These are phyloP conservation scores for Ogataea minuta DNA, from an alignment of 805 yeast genomes.

Conservation along the genomic window DNA sequence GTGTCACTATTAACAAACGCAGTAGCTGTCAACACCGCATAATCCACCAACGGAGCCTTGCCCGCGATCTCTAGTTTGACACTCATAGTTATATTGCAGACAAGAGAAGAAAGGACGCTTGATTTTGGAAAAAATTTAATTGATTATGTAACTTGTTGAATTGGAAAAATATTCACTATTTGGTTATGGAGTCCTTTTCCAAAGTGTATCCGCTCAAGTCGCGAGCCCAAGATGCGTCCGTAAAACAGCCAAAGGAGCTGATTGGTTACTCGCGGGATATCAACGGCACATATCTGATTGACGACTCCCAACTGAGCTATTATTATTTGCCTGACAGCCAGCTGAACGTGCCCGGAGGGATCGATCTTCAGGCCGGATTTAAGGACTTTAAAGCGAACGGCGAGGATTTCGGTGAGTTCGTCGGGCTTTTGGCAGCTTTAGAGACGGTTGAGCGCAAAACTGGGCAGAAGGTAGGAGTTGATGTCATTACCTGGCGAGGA, in stretches of 20 bases:
- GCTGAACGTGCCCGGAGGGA: slow-evolving; percentile 47
- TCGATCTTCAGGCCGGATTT: slow-evolving; percentile 67
- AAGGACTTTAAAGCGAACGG: slow-evolving; percentile 55
- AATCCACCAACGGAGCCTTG: slow-evolving; percentile 82
- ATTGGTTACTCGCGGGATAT: slow-evolving; percentile 60
- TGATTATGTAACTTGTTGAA: slow-evolving; percentile 4
- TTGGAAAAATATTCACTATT: slow-evolving; percentile 4
- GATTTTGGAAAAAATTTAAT: slow-evolving; percentile 4
- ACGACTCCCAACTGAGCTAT: slow-evolving; percentile 59
- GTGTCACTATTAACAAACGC: slow-evolving; percentile 60
- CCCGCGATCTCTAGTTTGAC: slow-evolving; percentile 68
- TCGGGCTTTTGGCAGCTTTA: slow-evolving; percentile 56
- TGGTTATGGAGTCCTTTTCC: slow-evolving; percentile 11
- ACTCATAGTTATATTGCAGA: slow-evolving; percentile 25
- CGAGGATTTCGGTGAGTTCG: slow-evolving; percentile 52
- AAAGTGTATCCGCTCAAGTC: slow-evolving; percentile 39
- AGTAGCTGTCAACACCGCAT: slow-evolving; percentile 75
- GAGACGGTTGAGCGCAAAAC: slow-evolving; percentile 50
- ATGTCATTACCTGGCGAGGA: slow-evolving; percentile 84
- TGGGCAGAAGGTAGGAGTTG: slow-evolving; percentile 50
- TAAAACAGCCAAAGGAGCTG: slow-evolving; percentile 85
- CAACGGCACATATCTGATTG: slow-evolving; percentile 46
- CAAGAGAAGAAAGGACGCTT: background rate
- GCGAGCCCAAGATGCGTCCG: slow-evolving; percentile 61
- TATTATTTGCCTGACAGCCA: slow-evolving; percentile 78